Conservation (phyloP, 768 basidiomycete genomes). For the Amanita phalloides region DNA sequence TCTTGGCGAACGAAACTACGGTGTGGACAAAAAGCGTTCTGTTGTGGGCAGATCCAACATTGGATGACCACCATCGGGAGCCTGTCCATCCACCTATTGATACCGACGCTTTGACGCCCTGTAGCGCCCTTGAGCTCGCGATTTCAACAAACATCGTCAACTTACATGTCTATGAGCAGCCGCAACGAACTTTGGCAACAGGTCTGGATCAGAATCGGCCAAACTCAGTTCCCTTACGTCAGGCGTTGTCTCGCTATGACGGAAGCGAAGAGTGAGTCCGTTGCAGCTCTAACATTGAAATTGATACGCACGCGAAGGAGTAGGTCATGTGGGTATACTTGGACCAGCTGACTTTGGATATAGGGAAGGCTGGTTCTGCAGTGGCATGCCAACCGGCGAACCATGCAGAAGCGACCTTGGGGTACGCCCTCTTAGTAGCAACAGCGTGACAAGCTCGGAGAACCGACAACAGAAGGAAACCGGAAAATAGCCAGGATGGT, state of each 20-base stretch:
- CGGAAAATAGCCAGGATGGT: background rate
- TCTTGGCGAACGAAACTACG: conserved; percentile 33
- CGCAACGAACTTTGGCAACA: conserved; percentile 48
- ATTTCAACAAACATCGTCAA: background rate
- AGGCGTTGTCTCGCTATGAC: conserved; percentile 24
- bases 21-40: conserved; percentile 57
- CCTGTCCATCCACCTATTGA: conserved; percentile 71
- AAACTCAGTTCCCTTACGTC: conserved; percentile 24
- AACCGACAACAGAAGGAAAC: background rate
- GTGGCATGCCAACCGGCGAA: conserved; percentile 58
- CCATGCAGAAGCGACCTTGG: conserved; percentile 44
- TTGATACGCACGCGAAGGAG: conserved; percentile 54
- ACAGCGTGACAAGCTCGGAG: background rate
- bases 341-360: conserved; percentile 49
- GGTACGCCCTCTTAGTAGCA: background rate
- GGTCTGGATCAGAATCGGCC: conserved; percentile 32
- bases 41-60: conserved; percentile 46
- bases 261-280: background rate
- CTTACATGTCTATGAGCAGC: conserved; percentile 32
- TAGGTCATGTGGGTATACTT: conserved; percentile 62
- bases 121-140: conserved; percentile 1
- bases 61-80: conserved; percentile 48
- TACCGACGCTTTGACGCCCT: conserved; percentile 48
- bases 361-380: conserved; percentile 26
- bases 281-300: background rate